Percentiles rank a stretch among this genome's conserved stretches.
These are phyloP conservation scores for Fusarium pseudograminearum DNA, from an alignment of 2,329 filamentous ascomycete species.

Conservation along the genomic window DNA sequence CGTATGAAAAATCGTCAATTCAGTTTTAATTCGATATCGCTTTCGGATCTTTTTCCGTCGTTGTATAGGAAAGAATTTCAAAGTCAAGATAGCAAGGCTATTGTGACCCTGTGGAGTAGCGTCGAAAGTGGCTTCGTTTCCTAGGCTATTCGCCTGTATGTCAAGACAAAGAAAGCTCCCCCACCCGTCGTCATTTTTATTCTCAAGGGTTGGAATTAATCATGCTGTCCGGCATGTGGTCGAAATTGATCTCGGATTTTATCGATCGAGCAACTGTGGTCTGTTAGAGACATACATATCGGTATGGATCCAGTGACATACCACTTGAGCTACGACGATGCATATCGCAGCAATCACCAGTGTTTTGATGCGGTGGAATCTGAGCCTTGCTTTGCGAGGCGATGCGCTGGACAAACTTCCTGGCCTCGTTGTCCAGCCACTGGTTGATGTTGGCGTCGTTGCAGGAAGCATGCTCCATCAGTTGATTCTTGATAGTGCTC, in stretches of 20 bases:
- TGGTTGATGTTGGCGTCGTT: constrained; percentile 65
- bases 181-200: neutral
- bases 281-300: neutral
- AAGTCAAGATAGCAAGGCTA: constrained; percentile 4
- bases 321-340: constrained; percentile 28
- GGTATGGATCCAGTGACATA: neutral
- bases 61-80: constrained; percentile 24
- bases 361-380: neutral
- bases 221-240: constrained; percentile 55
- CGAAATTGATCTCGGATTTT: constrained; percentile 49
- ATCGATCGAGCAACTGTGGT: constrained; percentile 15
- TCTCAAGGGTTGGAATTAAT: constrained; percentile 34
- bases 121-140: neutral
- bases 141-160: neutral
- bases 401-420: constrained; percentile 58
- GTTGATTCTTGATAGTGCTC: constrained; percentile 60
- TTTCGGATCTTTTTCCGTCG: neutral
- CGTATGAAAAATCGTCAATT: neutral
- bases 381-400: neutral
- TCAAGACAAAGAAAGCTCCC: neutral
- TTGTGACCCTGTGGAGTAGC: constrained; percentile 2
- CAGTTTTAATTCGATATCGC: neutral
- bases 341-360: neutral
- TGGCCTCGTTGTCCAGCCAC: constrained; percentile 66
- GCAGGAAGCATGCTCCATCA: constrained; percentile 66